Percentiles rank a stretch among this genome's conserved stretches.
phyloP scores from a whole-genome alignment of 2,329 filamentous ascomycete species.

The Paraphoma chrysanthemicola region DNA sequence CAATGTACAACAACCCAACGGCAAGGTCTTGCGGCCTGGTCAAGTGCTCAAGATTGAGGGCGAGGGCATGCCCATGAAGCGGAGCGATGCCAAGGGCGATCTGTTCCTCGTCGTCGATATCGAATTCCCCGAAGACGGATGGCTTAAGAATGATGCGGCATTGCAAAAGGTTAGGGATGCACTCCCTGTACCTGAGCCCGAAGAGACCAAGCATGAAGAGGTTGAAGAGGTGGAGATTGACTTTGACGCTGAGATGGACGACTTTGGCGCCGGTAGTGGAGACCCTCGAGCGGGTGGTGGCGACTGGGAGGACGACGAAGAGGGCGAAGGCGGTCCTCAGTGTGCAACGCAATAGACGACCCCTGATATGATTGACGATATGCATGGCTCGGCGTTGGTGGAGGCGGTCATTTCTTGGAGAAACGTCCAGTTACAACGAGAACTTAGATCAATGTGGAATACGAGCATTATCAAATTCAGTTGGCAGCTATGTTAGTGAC shows the following conservation, averaged over 20 bases:
- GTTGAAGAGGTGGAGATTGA: conserved; percentile 88
- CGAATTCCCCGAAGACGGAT: conserved; percentile 86
- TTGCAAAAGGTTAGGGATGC: conserved; percentile 76
- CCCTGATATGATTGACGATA: conserved; percentile 19
- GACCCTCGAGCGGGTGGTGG: conserved; percentile 70
- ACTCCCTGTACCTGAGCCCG: conserved; percentile 66
- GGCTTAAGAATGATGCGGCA: conserved; percentile 73
- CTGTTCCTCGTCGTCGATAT: conserved; percentile 87
- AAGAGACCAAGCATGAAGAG: conserved; percentile 70
- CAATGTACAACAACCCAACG: conserved; percentile 71
- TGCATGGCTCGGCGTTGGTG: conserved; percentile 33
- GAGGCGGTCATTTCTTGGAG: conserved; percentile 9
- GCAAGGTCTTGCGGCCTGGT: conserved; percentile 81
- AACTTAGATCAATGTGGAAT: background rate
- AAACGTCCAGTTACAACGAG: background rate
- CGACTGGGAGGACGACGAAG: conserved; percentile 76
- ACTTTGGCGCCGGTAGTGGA: conserved; percentile 77
- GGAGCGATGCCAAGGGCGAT: conserved; percentile 82
- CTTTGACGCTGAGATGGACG: conserved; percentile 80
- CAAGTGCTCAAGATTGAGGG: conserved; percentile 85
- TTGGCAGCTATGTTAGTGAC: background rate
- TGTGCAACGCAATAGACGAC: conserved; percentile 71
- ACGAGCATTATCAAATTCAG: background rate
- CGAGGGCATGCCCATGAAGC: conserved; percentile 95
- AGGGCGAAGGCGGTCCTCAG: conserved; percentile 67